Conservation (phyloP, 129 eudicot genomes). For the Daucus carota region DH1_v3.0 NC_030388.2:20679001-20679500, state of each 20-base stretch:
- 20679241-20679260: not conserved
- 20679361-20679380: constrained; percentile 83
- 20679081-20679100: not conserved
- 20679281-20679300: constrained; percentile 93
- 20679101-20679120: not conserved
- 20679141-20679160: not conserved
- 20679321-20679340: constrained; percentile 90
- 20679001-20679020: not conserved
- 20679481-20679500: not conserved
- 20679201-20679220: not conserved
- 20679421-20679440: constrained; percentile 89
- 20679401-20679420: constrained; percentile 88
- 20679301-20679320: constrained; percentile 85
- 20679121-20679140: not conserved
- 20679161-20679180: not conserved
- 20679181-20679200: not conserved
- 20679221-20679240: not conserved
- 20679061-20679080: not conserved
- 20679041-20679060: not conserved
- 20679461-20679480: not conserved
- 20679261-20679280: constrained; percentile 52
- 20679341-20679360: constrained; percentile 75
- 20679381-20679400: constrained; percentile 81
- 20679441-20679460: constrained; percentile 32
- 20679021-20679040: not conserved